phyloP scores from a whole-genome alignment of 202 grass and related monocot genomes.

The Panicum hallii region DNA sequence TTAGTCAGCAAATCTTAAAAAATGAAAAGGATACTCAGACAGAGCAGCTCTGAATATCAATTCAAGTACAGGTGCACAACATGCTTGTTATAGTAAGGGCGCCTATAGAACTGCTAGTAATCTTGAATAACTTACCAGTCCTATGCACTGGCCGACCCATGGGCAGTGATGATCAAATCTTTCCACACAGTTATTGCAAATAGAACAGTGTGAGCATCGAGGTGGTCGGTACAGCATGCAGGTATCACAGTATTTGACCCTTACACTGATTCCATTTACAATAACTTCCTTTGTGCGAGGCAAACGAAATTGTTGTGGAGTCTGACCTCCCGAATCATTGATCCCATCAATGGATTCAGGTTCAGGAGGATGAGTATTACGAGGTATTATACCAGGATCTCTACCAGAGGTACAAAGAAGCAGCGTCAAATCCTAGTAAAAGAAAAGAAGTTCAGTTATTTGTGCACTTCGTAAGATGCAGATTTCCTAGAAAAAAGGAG shows the following conservation, averaged over 20 bases:
- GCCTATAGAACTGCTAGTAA: slow-evolving; percentile 17
- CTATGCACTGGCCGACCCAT: slow-evolving; percentile 98
- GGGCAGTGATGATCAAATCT: slow-evolving; percentile 98
- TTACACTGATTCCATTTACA: slow-evolving; percentile 87
- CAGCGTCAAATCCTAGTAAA: slow-evolving; percentile 76
- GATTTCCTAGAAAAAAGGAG: background rate
- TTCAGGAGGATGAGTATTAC: slow-evolving; percentile 80
- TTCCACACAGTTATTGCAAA: slow-evolving; percentile 98
- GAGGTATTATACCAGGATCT: slow-evolving; percentile 95
- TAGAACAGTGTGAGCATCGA: slow-evolving; percentile 94
- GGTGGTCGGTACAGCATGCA: slow-evolving; percentile 96
- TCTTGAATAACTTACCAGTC: slow-evolving; percentile 62
- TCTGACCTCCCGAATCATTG: slow-evolving; percentile 58
- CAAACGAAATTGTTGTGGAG: slow-evolving; percentile 78
- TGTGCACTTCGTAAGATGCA: background rate
- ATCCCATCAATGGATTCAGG: slow-evolving; percentile 70
- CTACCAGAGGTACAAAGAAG: slow-evolving; percentile 88
- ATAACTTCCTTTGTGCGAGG: slow-evolving; percentile 77
- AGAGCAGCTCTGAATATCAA: slow-evolving; percentile 5
- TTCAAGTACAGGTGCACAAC: background rate
- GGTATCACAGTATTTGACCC: slow-evolving; percentile 93
- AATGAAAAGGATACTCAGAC: background rate
- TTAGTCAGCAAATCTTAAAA: background rate
- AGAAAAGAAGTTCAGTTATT: slow-evolving; percentile 32
- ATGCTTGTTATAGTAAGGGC: background rate